Evolutionary conservation across 2,329 filamentous ascomycete species (phyloP).

Genomic region (Coniochaeta sp.): DNA sequence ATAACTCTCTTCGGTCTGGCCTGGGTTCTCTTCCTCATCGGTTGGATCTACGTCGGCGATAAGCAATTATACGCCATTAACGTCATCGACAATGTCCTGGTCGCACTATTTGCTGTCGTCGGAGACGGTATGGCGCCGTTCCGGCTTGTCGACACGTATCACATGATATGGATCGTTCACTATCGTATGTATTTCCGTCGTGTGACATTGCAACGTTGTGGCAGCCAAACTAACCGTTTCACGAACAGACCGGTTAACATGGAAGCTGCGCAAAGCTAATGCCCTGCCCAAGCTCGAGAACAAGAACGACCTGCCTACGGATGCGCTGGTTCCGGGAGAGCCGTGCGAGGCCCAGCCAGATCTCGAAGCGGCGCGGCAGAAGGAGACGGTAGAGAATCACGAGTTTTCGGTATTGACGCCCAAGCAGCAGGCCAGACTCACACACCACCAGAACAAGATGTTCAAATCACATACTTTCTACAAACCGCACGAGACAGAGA

Average conservation of each 20-base stretch:
- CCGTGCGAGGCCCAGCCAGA: constrained; percentile 14
- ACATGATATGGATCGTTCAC: constrained; percentile 75
- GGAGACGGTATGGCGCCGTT: constrained; percentile 68
- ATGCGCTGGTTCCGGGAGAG: constrained; percentile 6
- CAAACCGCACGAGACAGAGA: constrained; percentile 78
- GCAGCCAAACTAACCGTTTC: constrained; percentile 5
- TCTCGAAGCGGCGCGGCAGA: constrained; percentile 28
- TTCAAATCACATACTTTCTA: constrained; percentile 82
- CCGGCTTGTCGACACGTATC: constrained; percentile 74
- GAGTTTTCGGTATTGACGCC: constrained; percentile 54
- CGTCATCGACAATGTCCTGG: constrained; percentile 62
- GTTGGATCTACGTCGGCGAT: constrained; percentile 77
- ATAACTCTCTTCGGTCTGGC: constrained; percentile 80
- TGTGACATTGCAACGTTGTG: constrained; percentile 23
- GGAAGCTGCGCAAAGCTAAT: constrained; percentile 56
- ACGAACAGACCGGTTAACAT: constrained; percentile 43
- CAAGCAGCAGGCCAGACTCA: constrained; percentile 60
- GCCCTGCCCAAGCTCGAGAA: constrained; percentile 55
- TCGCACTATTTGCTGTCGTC: constrained; percentile 63
- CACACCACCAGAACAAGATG: constrained; percentile 74
- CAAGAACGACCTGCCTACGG: constrained; percentile 57
- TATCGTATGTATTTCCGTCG: constrained; percentile 37
- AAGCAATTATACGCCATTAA: constrained; percentile 63
- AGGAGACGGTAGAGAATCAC: constrained; percentile 32
- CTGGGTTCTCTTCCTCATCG: constrained; percentile 88